A percentile compares a stretch with the other conserved stretches of the same genome.
Evolutionary conservation across 2,329 filamentous ascomycete species (phyloP).

Genomic region (Colletotrichum siamense): DNA sequence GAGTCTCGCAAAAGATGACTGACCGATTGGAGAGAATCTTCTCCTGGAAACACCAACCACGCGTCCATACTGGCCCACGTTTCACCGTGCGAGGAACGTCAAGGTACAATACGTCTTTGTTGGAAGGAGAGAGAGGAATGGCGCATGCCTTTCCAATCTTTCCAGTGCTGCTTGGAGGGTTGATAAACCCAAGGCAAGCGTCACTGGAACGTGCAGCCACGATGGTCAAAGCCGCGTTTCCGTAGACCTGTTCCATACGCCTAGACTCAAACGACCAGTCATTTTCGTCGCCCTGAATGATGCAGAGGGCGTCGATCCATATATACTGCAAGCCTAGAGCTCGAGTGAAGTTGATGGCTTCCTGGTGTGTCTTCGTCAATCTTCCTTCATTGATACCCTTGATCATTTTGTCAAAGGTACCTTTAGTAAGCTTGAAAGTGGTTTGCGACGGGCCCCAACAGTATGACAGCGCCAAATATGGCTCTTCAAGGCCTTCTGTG

Average conservation of each 20-base stretch:
- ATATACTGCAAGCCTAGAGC: neutral
- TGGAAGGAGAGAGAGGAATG: neutral
- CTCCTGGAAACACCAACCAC: slow-evolving; percentile 9
- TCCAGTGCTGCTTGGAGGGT: neutral
- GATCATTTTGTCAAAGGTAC: neutral
- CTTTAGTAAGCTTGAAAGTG: neutral
- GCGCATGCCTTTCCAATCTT: too few relatives aligned
- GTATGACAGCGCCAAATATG: neutral
- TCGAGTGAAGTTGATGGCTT: neutral
- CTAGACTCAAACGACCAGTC: slow-evolving; percentile 20
- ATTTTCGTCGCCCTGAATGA: slow-evolving; percentile 15
- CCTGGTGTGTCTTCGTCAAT: neutral
- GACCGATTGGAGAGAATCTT: neutral
- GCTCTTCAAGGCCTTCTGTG: neutral
- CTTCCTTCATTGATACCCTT: neutral
- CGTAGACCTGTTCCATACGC: slow-evolving; percentile 19
- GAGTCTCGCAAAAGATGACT: neutral
- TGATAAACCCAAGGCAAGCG: neutral
- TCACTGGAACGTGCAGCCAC: neutral
- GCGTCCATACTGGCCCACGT: neutral
- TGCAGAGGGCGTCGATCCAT: slow-evolving; percentile 17
- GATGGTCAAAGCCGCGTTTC: slow-evolving; percentile 16
- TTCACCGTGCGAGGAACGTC: neutral
- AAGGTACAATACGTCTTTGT: neutral
- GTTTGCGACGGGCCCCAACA: neutral